Evolutionary conservation across 2,329 filamentous ascomycete species (phyloP).

Genomic region (Periconia sp.): DNA sequence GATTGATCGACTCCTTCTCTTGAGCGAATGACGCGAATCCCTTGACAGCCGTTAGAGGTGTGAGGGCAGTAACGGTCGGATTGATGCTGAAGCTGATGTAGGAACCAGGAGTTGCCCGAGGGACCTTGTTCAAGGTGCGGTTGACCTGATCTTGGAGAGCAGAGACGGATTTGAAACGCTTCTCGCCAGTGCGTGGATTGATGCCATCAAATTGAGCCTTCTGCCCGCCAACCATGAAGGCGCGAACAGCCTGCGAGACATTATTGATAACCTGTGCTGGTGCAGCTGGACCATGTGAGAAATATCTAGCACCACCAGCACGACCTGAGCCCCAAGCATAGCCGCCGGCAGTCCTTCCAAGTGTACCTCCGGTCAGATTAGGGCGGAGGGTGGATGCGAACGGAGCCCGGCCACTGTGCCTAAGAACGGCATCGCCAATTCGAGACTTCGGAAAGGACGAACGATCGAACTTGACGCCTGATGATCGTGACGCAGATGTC

Average conservation of each 20-base stretch:
- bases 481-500: conserved; percentile 49
- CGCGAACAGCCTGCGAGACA: conserved; percentile 90
- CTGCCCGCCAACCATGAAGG: conserved; percentile 89
- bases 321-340: conserved; percentile 77
- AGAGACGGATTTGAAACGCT: conserved; percentile 79
- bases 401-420: conserved; percentile 76
- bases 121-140: conserved; percentile 67
- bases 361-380: conserved; percentile 85
- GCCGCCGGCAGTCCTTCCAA: conserved; percentile 87
- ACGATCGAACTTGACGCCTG: conserved; percentile 55
- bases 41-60: conserved; percentile 68
- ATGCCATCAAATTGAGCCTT: conserved; percentile 86
- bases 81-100: conserved; percentile 88
- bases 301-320: conserved; percentile 78
- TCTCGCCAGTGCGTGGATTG: conserved; percentile 71
- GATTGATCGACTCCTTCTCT: conserved; percentile 70
- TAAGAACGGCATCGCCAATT: conserved; percentile 62
- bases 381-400: conserved; percentile 90
- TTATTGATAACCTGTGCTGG: conserved; percentile 93
- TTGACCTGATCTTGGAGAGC: conserved; percentile 74
- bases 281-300: conserved; percentile 84
- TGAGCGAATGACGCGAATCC: conserved; percentile 52
- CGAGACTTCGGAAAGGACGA: conserved; percentile 63
- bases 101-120: conserved; percentile 70
- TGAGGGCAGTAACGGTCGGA: conserved; percentile 88